Evolutionary conservation across 2,329 filamentous ascomycete species (phyloP), one percentile per base, ranked within the genome.

Genomic region (Lasiodiplodia hormozganensis): DNA sequence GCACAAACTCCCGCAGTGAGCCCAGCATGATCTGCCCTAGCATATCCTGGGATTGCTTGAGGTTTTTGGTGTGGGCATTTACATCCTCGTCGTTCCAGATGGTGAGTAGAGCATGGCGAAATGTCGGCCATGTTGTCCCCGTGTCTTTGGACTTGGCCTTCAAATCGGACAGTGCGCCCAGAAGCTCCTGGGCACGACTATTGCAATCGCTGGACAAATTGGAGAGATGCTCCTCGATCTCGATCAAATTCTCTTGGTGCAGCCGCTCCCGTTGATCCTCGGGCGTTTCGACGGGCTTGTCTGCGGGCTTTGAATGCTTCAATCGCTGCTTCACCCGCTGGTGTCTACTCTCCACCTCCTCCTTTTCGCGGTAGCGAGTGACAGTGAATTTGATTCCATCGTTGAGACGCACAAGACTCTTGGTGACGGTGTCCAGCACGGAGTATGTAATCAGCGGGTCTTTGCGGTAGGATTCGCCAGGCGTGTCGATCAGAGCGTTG

Each of bases 1-100:
- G 5, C 31, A 52, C 47, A 31, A 52, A 31, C 31, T 69, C 71
- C 67, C 65, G 25, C 51, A 73, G 66, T 3, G 68, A 68, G 8
- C 68, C 57, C 2, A 73, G 69, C 6, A 73, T 38, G 12, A 54
- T 38, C 18, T 65, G 70, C 25, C 72, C 67, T 5, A 73, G 47
- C 31, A 70, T 65, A 28, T 65, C 69, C 1, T 40, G 28, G 38
- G 38, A 38, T n/a, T 38, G 23, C 53, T 66, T 53, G 6, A 62
- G 53, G 11, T 18, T 28, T 23, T 16, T 21, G 16, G 36, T 16
- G n/a, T 49, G 49, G 3, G 7, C 4, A 8, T 64, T 28, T 23
- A 68, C n/a, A 5, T 62, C 18, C 4, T 62, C 25, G 12, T 62
- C 58, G 23, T 16, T 31, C 66, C 66, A 68, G 40, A 62, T 25